Percentiles rank a stretch among this genome's conserved stretches.
Evolutionary conservation across 1,139 yeast species (phyloP).

Genomic region (Saccharomyces hybrid): DNA sequence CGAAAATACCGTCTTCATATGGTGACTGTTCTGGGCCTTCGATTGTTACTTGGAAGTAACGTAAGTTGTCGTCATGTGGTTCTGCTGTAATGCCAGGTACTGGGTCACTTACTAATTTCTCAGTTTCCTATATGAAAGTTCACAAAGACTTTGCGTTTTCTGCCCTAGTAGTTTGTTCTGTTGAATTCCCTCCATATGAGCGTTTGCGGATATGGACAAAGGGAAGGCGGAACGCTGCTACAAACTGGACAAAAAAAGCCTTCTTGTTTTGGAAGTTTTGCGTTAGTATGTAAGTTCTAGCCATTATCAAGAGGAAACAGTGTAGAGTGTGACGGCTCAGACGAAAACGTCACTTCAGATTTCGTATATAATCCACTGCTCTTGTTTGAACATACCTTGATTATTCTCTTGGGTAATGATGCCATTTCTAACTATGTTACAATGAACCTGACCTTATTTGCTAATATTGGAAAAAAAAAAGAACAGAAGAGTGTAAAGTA

Average conservation of each 20-base stretch:
- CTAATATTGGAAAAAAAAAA: neutral
- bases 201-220: neutral
- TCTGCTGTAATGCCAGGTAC: conserved; percentile 92
- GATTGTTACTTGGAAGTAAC: conserved; percentile 82
- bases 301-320: neutral
- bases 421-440: conserved; percentile 37
- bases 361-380: neutral
- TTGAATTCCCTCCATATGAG: neutral
- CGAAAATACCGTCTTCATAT: conserved; percentile 59
- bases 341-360: neutral
- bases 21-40: conserved; percentile 73
- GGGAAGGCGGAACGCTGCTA: neutral
- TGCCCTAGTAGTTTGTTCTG: neutral
- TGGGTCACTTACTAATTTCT: conserved; percentile 84
- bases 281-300: neutral
- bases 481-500: neutral
- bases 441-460: neutral
- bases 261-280: neutral
- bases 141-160: neutral
- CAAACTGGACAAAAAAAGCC: neutral
- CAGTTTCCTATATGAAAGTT: conserved; percentile 56
- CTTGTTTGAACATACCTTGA: conserved; percentile 42
- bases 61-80: conserved; percentile 87
- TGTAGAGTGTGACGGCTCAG: neutral
- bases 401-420: conserved; percentile 77